A percentile compares a stretch with the other conserved stretches of the same genome.
Evolutionary conservation across 2,329 filamentous ascomycete genomes (phyloP).

Genomic region (Lanzia echinophila): DNA sequence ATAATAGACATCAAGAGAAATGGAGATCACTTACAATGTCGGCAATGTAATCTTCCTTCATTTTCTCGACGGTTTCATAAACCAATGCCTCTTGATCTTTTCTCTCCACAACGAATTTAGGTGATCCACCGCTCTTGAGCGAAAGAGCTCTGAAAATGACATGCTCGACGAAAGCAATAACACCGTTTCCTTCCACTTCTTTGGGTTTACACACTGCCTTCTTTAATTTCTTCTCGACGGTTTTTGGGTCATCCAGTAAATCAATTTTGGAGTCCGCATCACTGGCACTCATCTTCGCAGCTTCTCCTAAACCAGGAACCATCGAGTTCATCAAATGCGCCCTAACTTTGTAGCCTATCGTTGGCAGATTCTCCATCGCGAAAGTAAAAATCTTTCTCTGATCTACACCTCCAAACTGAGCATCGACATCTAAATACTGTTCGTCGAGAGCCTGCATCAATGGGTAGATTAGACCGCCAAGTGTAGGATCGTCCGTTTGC

Average conservation of each 20-base stretch:
- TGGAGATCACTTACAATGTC: background rate
- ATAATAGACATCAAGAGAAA: background rate
- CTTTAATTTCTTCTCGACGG: constrained; percentile 9
- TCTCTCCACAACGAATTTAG: constrained; percentile 45
- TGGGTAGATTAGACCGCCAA: constrained; percentile 74
- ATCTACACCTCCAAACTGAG: constrained; percentile 80
- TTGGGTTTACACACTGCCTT: constrained; percentile 9
- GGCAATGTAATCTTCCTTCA: constrained; percentile 7
- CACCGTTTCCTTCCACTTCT: constrained; percentile 41
- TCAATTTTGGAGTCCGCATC: constrained; percentile 34
- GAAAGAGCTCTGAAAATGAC: constrained; percentile 71
- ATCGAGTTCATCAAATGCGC: constrained; percentile 78
- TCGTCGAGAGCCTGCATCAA: constrained; percentile 51
- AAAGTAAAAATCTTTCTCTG: constrained; percentile 86
- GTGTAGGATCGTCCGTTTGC: constrained; percentile 68
- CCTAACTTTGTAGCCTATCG: constrained; percentile 70
- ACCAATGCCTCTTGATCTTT: constrained; percentile 8
- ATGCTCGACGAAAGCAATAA: constrained; percentile 68
- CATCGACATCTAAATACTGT: constrained; percentile 72
- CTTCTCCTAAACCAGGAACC: constrained; percentile 73
- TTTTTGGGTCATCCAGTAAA: constrained; percentile 3
- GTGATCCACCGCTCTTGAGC: constrained; percentile 44
- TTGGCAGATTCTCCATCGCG: constrained; percentile 77
- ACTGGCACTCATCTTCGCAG: constrained; percentile 82
- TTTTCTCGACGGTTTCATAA: constrained; percentile 2